phyloP scores from a whole-genome alignment of 2,329 filamentous ascomycete species.

The Colletotrichum acutatum region DNA sequence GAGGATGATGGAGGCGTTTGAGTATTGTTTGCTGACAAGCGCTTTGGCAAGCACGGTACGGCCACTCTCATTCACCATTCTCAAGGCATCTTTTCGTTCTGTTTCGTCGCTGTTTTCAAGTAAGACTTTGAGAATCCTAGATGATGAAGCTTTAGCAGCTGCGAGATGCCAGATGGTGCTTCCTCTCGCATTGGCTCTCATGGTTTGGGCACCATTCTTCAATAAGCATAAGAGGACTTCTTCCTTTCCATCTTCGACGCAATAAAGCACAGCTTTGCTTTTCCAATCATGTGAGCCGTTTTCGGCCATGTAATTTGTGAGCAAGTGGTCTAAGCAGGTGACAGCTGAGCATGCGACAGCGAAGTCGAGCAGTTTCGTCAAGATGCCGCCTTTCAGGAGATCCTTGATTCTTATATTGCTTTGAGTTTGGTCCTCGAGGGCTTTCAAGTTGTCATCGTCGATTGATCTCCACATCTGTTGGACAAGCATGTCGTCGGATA shows the following conservation, averaged over 20 bases:
- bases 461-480: conserved; percentile 7
- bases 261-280: background rate
- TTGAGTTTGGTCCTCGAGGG: background rate
- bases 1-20: background rate
- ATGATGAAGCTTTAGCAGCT: background rate
- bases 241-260: background rate
- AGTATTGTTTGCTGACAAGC: background rate
- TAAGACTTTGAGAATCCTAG: background rate
- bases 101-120: background rate
- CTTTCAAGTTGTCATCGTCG: background rate
- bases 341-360: background rate
- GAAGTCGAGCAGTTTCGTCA: background rate
- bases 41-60: conserved; percentile 6
- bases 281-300: background rate
- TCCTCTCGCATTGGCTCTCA: background rate
- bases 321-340: background rate
- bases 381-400: background rate
- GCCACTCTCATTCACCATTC: background rate
- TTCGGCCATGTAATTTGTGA: background rate
- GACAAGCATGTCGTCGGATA: conserved; percentile 13
- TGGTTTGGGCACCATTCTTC: background rate
- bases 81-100: background rate
- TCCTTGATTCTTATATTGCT: background rate
- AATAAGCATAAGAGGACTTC: conserved; percentile 9
- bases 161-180: conserved; percentile 16